Evolutionary conservation across 352 stramenopile genomes (phyloP), one percentile per base, ranked within the genome.

Genomic region (Phytophthora hybrid): DNA sequence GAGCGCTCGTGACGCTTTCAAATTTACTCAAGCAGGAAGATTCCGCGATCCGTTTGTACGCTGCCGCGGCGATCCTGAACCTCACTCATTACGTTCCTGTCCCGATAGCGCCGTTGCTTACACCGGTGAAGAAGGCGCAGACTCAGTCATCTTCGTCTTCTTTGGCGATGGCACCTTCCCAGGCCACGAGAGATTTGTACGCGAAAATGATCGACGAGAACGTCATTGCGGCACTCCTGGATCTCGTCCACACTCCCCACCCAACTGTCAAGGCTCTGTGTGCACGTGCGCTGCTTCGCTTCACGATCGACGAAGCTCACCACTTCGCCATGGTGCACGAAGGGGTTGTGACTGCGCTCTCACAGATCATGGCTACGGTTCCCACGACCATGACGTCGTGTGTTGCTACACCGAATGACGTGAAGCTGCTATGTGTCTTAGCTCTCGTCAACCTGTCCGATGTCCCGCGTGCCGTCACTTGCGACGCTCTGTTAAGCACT

Each of bases 311-410:
- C 52, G 89, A 95, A 21, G 71, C 81, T 1, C 82, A 92, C 19
- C 89, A 94, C 74, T 93, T 93, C 59, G 77, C 85, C 3, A 86
- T 95, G 74, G 87, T 95, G 9, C 89, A 94, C 61, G 89, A 95
- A 51, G 89, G 89, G 37, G 79, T 84, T 8, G 89, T 94, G 19
- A 64, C 85, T 29, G 76, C 81, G 23, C 71, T 95, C 26, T 83
- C 84, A 26, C 87, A 93, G 69, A 77, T 95, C 31, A 87, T 95
- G 77, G 69, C 84, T 13, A 77, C 77, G 21, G 53, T 86, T 4
- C 73, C 79, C 1, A 81, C 66, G 4, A 69, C 67, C 4, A 23
- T 66, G 49, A 34, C 61, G n/a, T 78, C 72, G 21, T 63, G 56
- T 3, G 32, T 76, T n/a, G 72, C 72, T 44, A 63, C 60, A 16